Conservation (phyloP, 176 grass and related monocot species). For the Oryza meyeriana region DNA sequence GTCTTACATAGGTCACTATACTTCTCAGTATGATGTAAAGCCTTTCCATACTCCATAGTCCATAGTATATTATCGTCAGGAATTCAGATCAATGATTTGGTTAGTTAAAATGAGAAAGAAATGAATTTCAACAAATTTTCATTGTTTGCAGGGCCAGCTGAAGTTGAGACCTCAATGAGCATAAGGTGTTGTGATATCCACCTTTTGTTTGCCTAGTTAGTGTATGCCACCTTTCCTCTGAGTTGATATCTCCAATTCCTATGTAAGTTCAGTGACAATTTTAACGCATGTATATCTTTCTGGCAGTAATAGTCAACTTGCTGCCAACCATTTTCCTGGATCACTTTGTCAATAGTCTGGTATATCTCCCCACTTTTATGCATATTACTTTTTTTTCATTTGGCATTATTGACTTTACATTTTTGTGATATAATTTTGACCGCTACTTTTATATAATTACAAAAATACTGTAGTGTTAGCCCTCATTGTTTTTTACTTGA, state of each 20-base stretch:
- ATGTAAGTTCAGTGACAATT: not conserved
- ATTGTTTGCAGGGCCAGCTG: not conserved
- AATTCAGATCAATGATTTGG: not conserved
- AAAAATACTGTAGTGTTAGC: not conserved
- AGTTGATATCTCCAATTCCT: conserved; percentile 26
- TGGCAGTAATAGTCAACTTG: not conserved
- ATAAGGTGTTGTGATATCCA: not conserved
- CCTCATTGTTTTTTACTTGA: not conserved
- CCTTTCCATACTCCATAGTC: not conserved
- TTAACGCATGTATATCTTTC: not conserved
- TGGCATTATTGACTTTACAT: not conserved
- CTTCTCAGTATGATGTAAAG: not conserved
- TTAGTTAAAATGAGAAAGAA: conserved; percentile 1
- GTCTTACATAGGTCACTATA: not conserved
- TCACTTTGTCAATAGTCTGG: not conserved
- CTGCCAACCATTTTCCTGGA: conserved; percentile 21
- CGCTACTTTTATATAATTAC: not conserved
- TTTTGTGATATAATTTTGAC: not conserved
- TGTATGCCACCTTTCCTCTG: not conserved
- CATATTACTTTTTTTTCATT: not conserved
- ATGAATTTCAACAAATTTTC: not conserved
- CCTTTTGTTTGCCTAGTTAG: not conserved
- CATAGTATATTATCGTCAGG: conserved; percentile 4
- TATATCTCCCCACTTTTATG: not conserved
- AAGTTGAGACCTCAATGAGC: not conserved